These are phyloP conservation scores for Ganoderma sinense DNA, from an alignment of 1,284 basidiomycete genomes.

Conservation along the genomic window DNA sequence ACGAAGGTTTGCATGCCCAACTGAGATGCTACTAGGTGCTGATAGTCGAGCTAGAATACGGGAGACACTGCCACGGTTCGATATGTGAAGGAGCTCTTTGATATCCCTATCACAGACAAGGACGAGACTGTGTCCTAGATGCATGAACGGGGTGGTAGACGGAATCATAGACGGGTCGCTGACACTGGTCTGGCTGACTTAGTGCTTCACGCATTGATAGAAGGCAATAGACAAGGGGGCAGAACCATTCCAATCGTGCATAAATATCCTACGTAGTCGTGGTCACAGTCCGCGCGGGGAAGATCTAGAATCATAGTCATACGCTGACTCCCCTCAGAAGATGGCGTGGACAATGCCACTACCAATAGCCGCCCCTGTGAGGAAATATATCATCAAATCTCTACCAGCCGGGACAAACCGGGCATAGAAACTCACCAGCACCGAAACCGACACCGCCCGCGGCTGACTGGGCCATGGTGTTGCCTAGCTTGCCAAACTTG, in stretches of 20 bases:
- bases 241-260: neutral
- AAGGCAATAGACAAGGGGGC: neutral
- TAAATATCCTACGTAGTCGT: neutral
- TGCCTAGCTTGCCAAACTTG: slow-evolving; percentile 66
- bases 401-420: neutral
- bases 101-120: slow-evolving; percentile 27
- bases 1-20: slow-evolving; percentile 66
- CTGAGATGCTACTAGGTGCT: slow-evolving; percentile 5
- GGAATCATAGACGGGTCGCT: neutral
- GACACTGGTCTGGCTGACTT: neutral
- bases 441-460: slow-evolving; percentile 79
- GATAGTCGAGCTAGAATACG: slow-evolving; percentile 46
- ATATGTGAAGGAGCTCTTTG: slow-evolving; percentile 52
- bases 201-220: neutral
- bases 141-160: neutral
- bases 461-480: slow-evolving; percentile 70
- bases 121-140: slow-evolving; percentile 14
- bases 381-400: slow-evolving; percentile 23
- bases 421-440: slow-evolving; percentile 48
- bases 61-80: slow-evolving; percentile 51
- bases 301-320: neutral
- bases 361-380: slow-evolving; percentile 48
- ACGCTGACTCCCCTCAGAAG: slow-evolving; percentile 38
- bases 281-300: neutral
- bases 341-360: slow-evolving; percentile 50